Conservation (phyloP, 1,139 yeast genomes). For the Diutina mesorugosa region DNA sequence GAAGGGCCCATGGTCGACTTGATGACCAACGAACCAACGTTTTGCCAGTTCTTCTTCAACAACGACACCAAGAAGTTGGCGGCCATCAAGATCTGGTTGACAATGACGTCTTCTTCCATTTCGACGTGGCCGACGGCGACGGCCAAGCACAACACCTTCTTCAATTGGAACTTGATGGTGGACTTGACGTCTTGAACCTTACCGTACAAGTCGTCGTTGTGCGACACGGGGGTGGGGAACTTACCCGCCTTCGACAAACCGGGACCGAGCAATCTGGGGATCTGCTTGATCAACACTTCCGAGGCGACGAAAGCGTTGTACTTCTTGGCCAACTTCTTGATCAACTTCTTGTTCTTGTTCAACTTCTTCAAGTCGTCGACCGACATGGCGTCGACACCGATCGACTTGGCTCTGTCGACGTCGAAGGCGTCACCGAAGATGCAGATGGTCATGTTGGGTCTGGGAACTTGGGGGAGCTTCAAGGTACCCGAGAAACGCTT, state of each 20-base stretch:
- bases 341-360: conserved; percentile 99
- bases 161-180: conserved; percentile 99
- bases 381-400: conserved; percentile 99
- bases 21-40: conserved; percentile 98
- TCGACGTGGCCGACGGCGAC: conserved; percentile 98
- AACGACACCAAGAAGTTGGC: conserved; percentile 98
- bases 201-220: conserved; percentile 92
- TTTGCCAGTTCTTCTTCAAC: conserved; percentile 99
- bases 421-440: conserved; percentile 99
- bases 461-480: conserved; percentile 97
- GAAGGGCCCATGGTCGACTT: conserved; percentile 99
- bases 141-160: conserved; percentile 85
- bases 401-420: conserved; percentile 99
- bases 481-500: conserved; percentile 99
- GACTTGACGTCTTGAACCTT: conserved; percentile 97
- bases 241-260: conserved; percentile 99
- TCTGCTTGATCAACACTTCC: conserved; percentile 98
- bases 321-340: conserved; percentile 99
- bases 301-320: conserved; percentile 99
- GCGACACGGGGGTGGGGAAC: conserved; percentile 99
- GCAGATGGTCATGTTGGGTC: conserved; percentile 99
- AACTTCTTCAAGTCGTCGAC: conserved; percentile 99
- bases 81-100: conserved; percentile 97
- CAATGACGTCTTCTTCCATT: conserved; percentile 95
- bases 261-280: conserved; percentile 99